Conservation (phyloP, 345 rosid genomes). For the Citrus medica region DNA sequence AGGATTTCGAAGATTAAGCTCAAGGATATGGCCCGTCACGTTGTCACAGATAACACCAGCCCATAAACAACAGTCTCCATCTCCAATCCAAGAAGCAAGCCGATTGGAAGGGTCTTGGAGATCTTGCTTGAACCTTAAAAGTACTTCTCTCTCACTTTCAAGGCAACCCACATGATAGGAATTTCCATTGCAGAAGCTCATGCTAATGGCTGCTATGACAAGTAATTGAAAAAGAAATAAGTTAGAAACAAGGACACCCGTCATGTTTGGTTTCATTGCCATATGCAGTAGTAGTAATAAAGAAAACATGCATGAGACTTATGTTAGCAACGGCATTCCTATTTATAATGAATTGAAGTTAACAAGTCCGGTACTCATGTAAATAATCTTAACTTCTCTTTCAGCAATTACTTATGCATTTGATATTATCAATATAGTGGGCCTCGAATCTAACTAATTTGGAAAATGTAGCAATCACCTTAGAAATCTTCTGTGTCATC, state of each 20-base stretch:
- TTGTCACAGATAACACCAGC: too few species aligned
- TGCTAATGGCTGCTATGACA: background rate
- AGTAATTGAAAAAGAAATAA: background rate
- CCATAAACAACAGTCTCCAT: rapidly evolving
- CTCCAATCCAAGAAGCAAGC: too few species aligned
- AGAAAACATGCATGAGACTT: too few species aligned
- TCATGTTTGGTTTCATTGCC: too few species aligned
- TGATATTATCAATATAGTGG: background rate
- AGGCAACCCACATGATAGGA: background rate
- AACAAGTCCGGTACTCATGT: background rate
- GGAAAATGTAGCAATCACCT: background rate
- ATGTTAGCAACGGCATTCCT: background rate
- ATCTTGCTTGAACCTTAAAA: too few species aligned
- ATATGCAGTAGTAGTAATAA: too few species aligned
- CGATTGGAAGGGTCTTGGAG: too few species aligned
- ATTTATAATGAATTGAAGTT: too few species aligned
- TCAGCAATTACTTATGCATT: background rate
- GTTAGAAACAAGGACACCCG: rapidly evolving
- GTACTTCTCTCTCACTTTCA: too few species aligned
- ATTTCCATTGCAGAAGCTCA: background rate
- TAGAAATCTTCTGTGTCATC: too few species aligned
- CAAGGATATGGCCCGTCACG: background rate
- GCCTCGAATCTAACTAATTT: background rate
- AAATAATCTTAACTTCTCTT: too few species aligned
- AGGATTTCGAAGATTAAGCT: constrained; percentile 2